These are phyloP conservation scores for Fomitopsis pulvina DNA, from an alignment of 768 basidiomycete species.

Conservation along the genomic window DNA sequence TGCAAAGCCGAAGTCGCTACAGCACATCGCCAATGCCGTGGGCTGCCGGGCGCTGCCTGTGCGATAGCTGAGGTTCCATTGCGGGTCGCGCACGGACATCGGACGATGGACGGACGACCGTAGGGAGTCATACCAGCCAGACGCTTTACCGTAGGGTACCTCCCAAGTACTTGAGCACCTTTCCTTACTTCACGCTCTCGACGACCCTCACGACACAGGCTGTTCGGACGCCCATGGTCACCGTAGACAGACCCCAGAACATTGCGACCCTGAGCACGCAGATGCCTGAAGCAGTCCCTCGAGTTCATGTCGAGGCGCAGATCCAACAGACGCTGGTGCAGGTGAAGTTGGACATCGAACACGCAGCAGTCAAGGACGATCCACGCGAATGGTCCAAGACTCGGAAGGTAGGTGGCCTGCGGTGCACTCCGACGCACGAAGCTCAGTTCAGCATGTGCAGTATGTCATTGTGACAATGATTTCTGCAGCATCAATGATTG, in stretches of 20 bases:
- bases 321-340: not conserved
- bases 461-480: slow-evolving; percentile 39
- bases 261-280: not conserved
- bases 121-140: not conserved
- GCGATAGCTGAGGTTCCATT: not conserved
- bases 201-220: not conserved
- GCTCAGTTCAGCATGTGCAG: not conserved
- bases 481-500: slow-evolving; percentile 48
- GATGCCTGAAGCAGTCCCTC: not conserved
- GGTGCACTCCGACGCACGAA: not conserved
- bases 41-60: not conserved
- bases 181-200: not conserved
- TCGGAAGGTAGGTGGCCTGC: slow-evolving; percentile 17
- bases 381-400: slow-evolving; percentile 21
- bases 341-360: slow-evolving; percentile 20
- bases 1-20: not conserved
- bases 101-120: not conserved
- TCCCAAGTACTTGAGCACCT: not conserved
- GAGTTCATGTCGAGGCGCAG: not conserved
- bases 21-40: not conserved
- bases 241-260: not conserved
- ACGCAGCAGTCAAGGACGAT: slow-evolving; percentile 20
- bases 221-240: not conserved
- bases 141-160: too few species aligned
- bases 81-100: too few species aligned